Base-by-base conservation (phyloP, 306 rosid species). In the Mucuna pruriens region DNA sequence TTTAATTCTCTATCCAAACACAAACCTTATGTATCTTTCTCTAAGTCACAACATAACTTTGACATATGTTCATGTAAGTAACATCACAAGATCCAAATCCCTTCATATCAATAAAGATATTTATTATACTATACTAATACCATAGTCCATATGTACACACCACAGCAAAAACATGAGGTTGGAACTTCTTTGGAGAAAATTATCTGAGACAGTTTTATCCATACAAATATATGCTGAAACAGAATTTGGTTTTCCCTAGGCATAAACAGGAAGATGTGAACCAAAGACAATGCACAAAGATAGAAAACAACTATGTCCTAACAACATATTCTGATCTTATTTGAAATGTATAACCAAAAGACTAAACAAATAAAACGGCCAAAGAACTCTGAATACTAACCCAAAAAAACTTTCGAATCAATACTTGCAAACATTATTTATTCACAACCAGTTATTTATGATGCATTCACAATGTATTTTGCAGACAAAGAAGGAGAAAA, bases 361-460 rank as follows among this genome's bases (percentile, higher is more conserved):
- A 42, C 29, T 6, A 23, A 36, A 44, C 75, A 40, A 36, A n/a
- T 25, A 19, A 45, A 64, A 39, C 20, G 4, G 26, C 13, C 49
- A 23, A 6, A 55, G 7, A 58, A 55, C n/a, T 42, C 57, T 3
- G 67, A 46, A 55, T 6, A 57, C 34, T 55, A 22, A 67, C 46
- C n/a, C 12, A 62, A 23, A 48, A 34, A 20, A 31, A 23, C 2
- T 45, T n/a, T 5, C 38, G 2, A 60, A 26, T 26, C 39, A 45
- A 40, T 42, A 40, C 15, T 23, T 48, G 25, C 29, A 65, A 73
- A 8, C 57, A 65, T 62, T 9, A 55, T 74, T 65, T 31, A 63
- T 33, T 31, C 63, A 81, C 38, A 85, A 31, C 17, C 75, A 80
- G 66, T 16, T 52, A 72, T 25, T n/a, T 4, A 13, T 52, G 29